These are phyloP conservation scores for Falciphora oryzae DNA, from an alignment of 2,329 filamentous ascomycete species.

Conservation along the genomic window DNA sequence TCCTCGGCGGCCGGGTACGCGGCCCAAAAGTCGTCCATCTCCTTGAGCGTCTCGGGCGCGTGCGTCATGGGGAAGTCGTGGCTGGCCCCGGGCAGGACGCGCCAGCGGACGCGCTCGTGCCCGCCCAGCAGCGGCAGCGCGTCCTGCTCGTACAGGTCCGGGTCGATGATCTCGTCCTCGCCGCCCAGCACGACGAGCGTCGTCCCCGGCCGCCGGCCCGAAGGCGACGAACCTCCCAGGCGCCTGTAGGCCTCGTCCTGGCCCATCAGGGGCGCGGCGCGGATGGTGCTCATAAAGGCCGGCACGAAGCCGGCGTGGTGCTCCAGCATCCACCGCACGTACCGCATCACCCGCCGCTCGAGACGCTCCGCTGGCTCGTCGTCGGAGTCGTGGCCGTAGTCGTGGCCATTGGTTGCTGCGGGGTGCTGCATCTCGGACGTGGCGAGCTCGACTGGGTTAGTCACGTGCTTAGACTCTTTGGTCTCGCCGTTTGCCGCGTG, in stretches of 20 bases:
- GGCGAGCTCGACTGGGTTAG: conserved; percentile 30
- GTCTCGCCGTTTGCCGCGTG: not conserved
- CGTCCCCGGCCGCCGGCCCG: conserved; percentile 26
- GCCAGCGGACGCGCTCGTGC: conserved; percentile 40
- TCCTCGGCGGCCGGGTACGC: conserved; percentile 3
- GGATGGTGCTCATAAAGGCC: conserved; percentile 54
- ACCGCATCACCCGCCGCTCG: conserved; percentile 41
- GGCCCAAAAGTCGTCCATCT: conserved; percentile 44
- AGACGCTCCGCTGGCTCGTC: conserved; percentile 26
- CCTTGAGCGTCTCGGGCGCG: conserved; percentile 34
- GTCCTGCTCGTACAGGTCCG: conserved; percentile 41
- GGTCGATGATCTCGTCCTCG: conserved; percentile 46
- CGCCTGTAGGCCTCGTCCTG: conserved; percentile 45
- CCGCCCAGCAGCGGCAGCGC: conserved; percentile 47
- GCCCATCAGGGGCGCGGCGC: conserved; percentile 45
- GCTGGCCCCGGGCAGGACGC: conserved; percentile 40
- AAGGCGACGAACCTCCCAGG: conserved; percentile 22
- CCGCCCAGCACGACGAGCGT: conserved; percentile 47
- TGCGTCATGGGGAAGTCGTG: conserved; percentile 62
- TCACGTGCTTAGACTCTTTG: conserved; percentile 9
- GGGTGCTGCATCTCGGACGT: conserved; percentile 35
- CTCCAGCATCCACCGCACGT: conserved; percentile 53
- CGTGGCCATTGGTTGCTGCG: conserved; percentile 17
- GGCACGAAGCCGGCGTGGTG: conserved; percentile 53
- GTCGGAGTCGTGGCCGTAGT: conserved; percentile 21